A percentile compares a stretch with the other conserved stretches of the same genome.
These are phyloP conservation scores for Thielaviopsis euricoi DNA, from an alignment of 2,329 filamentous ascomycete genomes.

Conservation along the genomic window DNA sequence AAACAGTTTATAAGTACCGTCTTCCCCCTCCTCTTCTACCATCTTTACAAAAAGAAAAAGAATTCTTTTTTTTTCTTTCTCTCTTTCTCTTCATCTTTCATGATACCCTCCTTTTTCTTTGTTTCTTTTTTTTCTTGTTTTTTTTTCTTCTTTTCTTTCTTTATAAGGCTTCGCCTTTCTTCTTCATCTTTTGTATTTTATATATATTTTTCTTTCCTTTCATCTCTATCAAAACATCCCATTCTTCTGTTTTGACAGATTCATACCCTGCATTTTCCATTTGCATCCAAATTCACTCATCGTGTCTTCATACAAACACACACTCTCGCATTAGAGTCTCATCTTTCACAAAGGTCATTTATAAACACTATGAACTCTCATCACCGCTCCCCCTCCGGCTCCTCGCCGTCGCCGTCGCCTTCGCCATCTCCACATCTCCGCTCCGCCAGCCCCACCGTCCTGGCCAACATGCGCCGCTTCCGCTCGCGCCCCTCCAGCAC, in stretches of 20 bases:
- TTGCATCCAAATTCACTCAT: neutral
- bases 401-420: neutral
- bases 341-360: too few species aligned
- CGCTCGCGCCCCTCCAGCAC: neutral
- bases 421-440: conserved; percentile 4
- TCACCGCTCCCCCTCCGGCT: conserved; percentile 1
- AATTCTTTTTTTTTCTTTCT: neutral
- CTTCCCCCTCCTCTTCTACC: too few species aligned
- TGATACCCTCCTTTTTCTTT: neutral
- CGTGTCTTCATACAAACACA: neutral
- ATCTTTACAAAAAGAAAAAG: too few species aligned
- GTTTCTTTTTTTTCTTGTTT: neutral
- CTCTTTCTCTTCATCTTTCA: neutral
- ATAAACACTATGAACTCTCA: neutral
- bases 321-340: too few species aligned
- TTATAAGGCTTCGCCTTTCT: neutral
- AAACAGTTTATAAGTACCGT: neutral
- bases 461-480: conserved; percentile 5
- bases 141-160: conserved; percentile 1
- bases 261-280: neutral
- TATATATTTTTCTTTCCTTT: neutral
- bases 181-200: neutral
- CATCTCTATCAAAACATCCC: neutral
- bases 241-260: neutral
- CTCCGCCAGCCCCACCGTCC: conserved; percentile 6